These are phyloP conservation scores for Neocucurbitaria cava DNA, from an alignment of 2,329 filamentous ascomycete genomes.

Conservation along the genomic window DNA sequence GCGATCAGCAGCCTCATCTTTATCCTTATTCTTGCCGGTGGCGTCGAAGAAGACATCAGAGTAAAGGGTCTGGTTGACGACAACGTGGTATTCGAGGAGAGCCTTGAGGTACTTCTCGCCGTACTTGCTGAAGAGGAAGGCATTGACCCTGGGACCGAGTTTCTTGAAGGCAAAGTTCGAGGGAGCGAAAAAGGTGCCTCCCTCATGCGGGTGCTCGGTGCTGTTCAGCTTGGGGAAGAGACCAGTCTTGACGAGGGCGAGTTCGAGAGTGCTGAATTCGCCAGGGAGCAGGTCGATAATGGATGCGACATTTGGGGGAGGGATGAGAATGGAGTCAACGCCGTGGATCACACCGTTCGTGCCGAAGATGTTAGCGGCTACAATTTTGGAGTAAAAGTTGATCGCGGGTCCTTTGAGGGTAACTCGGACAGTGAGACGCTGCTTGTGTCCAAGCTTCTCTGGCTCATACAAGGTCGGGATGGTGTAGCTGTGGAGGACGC, in stretches of 20 bases:
- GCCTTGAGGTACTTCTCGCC: constrained; percentile 80
- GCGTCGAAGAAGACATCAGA: constrained; percentile 78
- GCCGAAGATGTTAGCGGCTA: constrained; percentile 73
- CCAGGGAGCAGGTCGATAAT: constrained; percentile 71
- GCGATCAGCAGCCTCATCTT: constrained; percentile 22
- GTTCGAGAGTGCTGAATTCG: constrained; percentile 79
- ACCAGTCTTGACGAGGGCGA: constrained; percentile 77
- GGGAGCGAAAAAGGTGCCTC: constrained; percentile 82
- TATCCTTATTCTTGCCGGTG: constrained; percentile 40
- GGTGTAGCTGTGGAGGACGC: constrained; percentile 74
- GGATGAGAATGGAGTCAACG: constrained; percentile 76
- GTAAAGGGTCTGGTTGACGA: constrained; percentile 78
- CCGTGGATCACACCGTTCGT: constrained; percentile 84
- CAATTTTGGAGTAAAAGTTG: constrained; percentile 78
- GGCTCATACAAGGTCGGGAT: constrained; percentile 74
- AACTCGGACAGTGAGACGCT: constrained; percentile 75
- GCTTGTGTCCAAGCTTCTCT: constrained; percentile 59
- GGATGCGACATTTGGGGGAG: constrained; percentile 70
- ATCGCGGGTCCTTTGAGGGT: constrained; percentile 69
- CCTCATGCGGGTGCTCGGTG: constrained; percentile 58
- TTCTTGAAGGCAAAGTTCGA: constrained; percentile 80
- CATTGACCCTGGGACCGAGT: constrained; percentile 76
- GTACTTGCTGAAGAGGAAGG: constrained; percentile 81
- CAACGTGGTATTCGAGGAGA: constrained; percentile 79
- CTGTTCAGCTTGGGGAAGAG: constrained; percentile 67